Evolutionary conservation across 208 protist species (phyloP).

Genomic region (Porcisia hertigi): DNA sequence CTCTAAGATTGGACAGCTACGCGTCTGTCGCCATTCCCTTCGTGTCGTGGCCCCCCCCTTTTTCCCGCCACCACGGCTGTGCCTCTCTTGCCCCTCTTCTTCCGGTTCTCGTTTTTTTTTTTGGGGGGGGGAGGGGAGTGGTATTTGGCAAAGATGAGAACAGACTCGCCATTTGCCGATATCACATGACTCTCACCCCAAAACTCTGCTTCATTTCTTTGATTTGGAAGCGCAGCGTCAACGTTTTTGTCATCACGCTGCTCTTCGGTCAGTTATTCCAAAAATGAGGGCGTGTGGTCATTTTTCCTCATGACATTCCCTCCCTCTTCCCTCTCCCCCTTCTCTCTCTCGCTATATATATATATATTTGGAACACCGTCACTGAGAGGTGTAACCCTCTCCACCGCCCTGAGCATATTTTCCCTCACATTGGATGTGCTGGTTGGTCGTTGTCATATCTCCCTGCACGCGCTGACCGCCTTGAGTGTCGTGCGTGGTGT

Average conservation of each 20-base stretch:
- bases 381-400: too few relatives aligned
- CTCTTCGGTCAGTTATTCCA: background rate
- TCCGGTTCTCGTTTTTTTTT: background rate
- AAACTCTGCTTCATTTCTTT: background rate
- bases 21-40: background rate
- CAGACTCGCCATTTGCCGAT: background rate
- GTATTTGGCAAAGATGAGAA: background rate
- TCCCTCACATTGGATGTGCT: too few relatives aligned
- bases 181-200: background rate
- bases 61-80: background rate
- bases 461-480: background rate
- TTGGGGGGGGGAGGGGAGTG: background rate
- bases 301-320: background rate
- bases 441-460: background rate
- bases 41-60: background rate
- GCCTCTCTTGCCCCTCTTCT: background rate
- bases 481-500: background rate
- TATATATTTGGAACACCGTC: too few relatives aligned
- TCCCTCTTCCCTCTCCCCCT: too few relatives aligned
- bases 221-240: background rate
- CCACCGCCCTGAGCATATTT: too few relatives aligned
- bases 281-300: background rate
- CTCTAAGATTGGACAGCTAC: background rate
- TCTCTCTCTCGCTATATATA: too few relatives aligned
- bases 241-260: background rate